Evolutionary conservation across 371 early-diverging fungal species (phyloP), one percentile per base, ranked within the genome.

Genomic region (Chytridiales sp.): DNA sequence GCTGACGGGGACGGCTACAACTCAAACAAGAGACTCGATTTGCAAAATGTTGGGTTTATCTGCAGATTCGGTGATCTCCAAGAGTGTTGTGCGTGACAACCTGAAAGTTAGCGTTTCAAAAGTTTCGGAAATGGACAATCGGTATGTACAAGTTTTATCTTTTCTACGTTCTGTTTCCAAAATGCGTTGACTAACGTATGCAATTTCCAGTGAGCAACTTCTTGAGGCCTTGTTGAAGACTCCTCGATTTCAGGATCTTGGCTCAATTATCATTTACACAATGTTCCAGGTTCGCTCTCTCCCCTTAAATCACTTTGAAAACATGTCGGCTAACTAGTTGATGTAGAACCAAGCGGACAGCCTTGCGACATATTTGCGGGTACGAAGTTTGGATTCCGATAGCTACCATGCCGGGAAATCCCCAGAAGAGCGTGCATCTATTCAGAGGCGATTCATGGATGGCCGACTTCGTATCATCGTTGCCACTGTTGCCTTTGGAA

Each of bases 401-500:
- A 74, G 79, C 62, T 93, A 91, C 62, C 93, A 93, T 68, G 90
- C 92, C 13, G 92, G 92, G 15, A 81, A 87, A 48, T 64, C 81
- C 0, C 69, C 80, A 8, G 74, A 74, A 4, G 89, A 89, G 44
- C 78, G 93, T 30, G 68, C 72, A 8, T 56, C 75, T 17, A 74
- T 88, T 2, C 91, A 92, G 71, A 48, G 73, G 0, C 70, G 76
- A 36, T 92, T 91, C 75, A 68, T 71, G 64, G 36, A 47, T 11
- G 76, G 77, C 34, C 53, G 68, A n/a, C 44, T 84, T 36, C 76
- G 81, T n/a, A 80, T 92, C 41, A 73, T 93, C 44, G 86, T 88
- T 9, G 91, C 91, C 13, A 93, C 93, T 0, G 85, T 93, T 30
- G 92, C 92, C 4, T 91, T 90, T 74, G 90, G 90, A 5, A 76